Conservation (phyloP, 805 yeast species). For the Saccharomycopsis capsularis region DNA sequence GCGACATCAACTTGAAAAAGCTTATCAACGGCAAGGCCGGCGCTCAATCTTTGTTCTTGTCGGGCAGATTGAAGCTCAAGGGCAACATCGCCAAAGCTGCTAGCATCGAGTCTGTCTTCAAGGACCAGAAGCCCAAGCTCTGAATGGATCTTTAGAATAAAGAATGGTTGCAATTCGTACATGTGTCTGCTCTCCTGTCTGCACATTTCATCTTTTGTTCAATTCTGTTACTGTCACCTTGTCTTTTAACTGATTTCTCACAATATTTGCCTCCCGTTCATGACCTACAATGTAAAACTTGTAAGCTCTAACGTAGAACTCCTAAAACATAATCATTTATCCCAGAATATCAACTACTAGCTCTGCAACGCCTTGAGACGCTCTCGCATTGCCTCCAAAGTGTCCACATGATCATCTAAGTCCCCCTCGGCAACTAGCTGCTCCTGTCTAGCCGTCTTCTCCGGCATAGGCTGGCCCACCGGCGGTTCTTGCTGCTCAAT, state of each 20-base stretch:
- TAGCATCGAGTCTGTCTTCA: constrained; percentile 10
- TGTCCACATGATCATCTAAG: constrained; percentile 53
- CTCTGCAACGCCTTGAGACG: constrained; percentile 74
- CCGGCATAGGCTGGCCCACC: constrained; percentile 20
- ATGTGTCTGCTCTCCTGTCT: too few relatives aligned
- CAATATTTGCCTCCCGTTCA: too few relatives aligned
- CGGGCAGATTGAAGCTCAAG: constrained; percentile 78
- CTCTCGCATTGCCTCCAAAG: constrained; percentile 82
- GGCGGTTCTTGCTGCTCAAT: constrained; percentile 28
- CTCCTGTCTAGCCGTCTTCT: constrained; percentile 31
- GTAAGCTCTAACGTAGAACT: too few relatives aligned
- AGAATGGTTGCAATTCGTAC: too few relatives aligned
- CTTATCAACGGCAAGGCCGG: constrained; percentile 73
- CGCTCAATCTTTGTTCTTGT: constrained; percentile 78
- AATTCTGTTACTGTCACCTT: too few relatives aligned
- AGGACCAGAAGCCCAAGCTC: neutral
- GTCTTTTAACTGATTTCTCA: too few relatives aligned
- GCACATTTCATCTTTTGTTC: too few relatives aligned
- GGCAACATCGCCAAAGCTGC: constrained; percentile 92
- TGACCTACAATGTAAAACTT: too few relatives aligned
- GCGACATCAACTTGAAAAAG: constrained; percentile 63
- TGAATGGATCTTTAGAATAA: neutral
- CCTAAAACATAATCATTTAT: too few relatives aligned
- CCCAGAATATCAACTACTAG: too few relatives aligned
- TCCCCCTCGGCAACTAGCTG: constrained; percentile 42